phyloP scores from a whole-genome alignment of 441 rosid genomes.

The Jatropha multifida region DNA sequence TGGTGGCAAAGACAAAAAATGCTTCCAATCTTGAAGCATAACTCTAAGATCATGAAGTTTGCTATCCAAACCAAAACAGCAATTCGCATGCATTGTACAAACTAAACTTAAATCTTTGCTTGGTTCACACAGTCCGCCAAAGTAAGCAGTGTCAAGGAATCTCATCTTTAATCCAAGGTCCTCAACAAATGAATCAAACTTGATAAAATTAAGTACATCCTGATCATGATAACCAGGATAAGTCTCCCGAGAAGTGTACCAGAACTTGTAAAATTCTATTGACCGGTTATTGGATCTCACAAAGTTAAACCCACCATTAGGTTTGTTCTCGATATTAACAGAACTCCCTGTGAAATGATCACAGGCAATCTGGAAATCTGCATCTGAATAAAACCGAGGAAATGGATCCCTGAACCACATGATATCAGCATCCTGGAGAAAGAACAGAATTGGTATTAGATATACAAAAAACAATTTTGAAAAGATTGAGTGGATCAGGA shows the following conservation, averaged over 20 bases:
- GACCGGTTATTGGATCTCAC: slow-evolving; percentile 77
- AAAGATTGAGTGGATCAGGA: neutral
- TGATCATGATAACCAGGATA: slow-evolving; percentile 76
- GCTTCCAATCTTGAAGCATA: slow-evolving; percentile 83
- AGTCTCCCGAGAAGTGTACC: slow-evolving; percentile 62
- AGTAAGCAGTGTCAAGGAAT: slow-evolving; percentile 76
- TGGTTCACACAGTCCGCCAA: slow-evolving; percentile 86
- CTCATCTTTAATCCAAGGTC: slow-evolving; percentile 66
- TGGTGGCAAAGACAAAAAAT: slow-evolving; percentile 55
- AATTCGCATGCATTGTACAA: slow-evolving; percentile 88
- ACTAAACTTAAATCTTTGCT: slow-evolving; percentile 74
- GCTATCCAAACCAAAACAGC: slow-evolving; percentile 68
- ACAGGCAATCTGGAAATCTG: slow-evolving; percentile 90
- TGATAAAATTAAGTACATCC: slow-evolving; percentile 73
- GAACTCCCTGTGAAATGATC: slow-evolving; percentile 67
- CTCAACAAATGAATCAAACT: slow-evolving; percentile 42
- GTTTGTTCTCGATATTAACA: slow-evolving; percentile 52
- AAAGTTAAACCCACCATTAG: slow-evolving; percentile 80
- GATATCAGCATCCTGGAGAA: slow-evolving; percentile 84
- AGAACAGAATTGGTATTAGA: slow-evolving; percentile 17
- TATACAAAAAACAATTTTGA: neutral
- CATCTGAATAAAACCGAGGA: slow-evolving; percentile 65
- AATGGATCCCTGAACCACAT: slow-evolving; percentile 97
- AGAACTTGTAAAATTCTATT: slow-evolving; percentile 78
- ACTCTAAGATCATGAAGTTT: slow-evolving; percentile 73